Conservation (phyloP, 345 rosid species). For the Lepidium africanum region DNA sequence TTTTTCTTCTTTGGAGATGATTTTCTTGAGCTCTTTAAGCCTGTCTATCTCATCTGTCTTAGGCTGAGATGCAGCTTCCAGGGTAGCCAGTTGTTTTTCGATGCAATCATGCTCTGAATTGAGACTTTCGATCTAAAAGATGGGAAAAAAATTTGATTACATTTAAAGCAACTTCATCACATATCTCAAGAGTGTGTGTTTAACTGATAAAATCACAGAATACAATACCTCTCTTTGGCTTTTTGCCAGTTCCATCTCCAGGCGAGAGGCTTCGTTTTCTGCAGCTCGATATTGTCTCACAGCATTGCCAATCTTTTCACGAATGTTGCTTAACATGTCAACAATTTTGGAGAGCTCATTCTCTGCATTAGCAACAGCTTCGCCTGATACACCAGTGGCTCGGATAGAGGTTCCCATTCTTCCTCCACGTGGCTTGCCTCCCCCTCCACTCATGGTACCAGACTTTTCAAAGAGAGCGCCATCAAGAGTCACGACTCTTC, state of each 20-base stretch:
- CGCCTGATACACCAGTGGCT: constrained; percentile 63
- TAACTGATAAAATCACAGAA: not conserved
- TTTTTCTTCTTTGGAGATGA: constrained; percentile 52
- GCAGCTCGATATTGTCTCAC: constrained; percentile 54
- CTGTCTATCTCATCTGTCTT: constrained; percentile 62
- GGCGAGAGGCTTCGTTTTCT: constrained; percentile 49
- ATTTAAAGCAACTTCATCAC: not conserved
- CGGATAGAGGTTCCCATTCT: constrained; percentile 96
- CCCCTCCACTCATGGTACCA: constrained; percentile 99
- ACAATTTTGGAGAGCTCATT: constrained; percentile 55
- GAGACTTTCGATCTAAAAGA: constrained; percentile 68
- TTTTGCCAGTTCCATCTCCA: constrained; percentile 89
- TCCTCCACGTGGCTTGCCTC: constrained; percentile 91
- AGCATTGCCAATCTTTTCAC: constrained; percentile 57
- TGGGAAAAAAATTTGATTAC: constrained; percentile 1
- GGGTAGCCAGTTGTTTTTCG: constrained; percentile 66
- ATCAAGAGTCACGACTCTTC: constrained; percentile 88
- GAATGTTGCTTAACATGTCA: constrained; percentile 46
- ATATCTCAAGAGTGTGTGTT: not conserved
- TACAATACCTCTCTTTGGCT: constrained; percentile 69
- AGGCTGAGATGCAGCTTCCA: constrained; percentile 77
- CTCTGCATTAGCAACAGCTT: constrained; percentile 61
- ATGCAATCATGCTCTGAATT: constrained; percentile 61
- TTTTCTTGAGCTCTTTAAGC: constrained; percentile 56
- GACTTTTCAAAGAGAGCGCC: constrained; percentile 95